Evolutionary conservation across 2,329 filamentous ascomycete species (phyloP), one percentile per base, ranked within the genome.

Genomic region (Aspergillus sp.): DNA sequence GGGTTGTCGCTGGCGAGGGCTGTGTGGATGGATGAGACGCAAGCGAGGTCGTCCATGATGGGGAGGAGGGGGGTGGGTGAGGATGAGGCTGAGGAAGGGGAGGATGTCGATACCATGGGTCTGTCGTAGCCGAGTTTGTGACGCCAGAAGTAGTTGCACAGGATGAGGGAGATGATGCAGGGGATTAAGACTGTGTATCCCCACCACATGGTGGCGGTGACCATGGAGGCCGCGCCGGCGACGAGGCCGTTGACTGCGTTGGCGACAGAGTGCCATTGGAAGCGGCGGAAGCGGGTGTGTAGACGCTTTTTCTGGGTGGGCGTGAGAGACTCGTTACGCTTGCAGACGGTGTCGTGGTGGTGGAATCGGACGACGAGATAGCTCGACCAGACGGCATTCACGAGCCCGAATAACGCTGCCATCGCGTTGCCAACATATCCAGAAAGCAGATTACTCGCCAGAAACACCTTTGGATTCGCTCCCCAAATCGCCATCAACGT

Each of bases 401-500:
- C 42, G 0, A 78, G 40, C 2, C 75, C 77, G 37, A 73, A 80
- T 0, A 72, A 26, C 0, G 75, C 74, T 2, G 74, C 69, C 1
- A 74, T 68, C 0, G 68, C 62, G 45, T 81, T 80, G 2, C 77
- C 77, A 12, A 81, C 63, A 46, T 78, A 79, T 1, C 77, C 77
- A 0, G 77, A 78, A 0, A 80, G 56, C 2, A 79, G 56, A 43
- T 81, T 81, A 51, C 72, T 77, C 0, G 72, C 69, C 0, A 59
- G 4, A 43, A 60, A 80, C 0, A 78, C 64, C 0, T 31, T 46
- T 0, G 28, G 58, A 39, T 77, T 64, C 0, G 64, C 69, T 1
- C 77, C 77, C 1, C 64, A 73, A 11, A 79, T 78, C 7, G 77
- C 77, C 69, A 80, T 68, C 45, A 72, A 66, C 0, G 77, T 78